These are phyloP conservation scores for Linum lewisii DNA, from an alignment of 345 rosid genomes.

Conservation along the genomic window DNA sequence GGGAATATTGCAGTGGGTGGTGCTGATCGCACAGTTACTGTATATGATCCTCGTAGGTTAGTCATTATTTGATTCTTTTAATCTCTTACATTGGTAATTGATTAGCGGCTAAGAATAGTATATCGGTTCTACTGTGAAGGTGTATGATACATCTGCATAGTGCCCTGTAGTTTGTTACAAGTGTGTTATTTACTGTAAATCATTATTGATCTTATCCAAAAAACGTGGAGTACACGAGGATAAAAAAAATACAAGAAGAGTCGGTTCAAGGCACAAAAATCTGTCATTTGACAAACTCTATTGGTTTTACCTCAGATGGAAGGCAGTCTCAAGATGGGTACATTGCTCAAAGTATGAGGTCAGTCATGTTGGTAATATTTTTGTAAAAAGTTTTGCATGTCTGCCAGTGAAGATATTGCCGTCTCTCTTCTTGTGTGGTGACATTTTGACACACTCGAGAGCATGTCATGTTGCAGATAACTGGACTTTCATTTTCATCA, in stretches of 20 bases:
- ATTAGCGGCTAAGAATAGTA: not conserved
- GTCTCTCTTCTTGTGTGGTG: constrained; percentile 9
- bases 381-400: not conserved
- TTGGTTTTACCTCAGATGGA: constrained; percentile 32
- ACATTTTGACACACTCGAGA: not conserved
- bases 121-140: too few species aligned
- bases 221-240: too few species aligned
- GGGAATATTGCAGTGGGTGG: constrained; percentile 58
- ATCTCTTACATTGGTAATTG: not conserved
- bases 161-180: too few species aligned
- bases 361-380: constrained; percentile 4
- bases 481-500: constrained; percentile 61
- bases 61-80: constrained; percentile 1
- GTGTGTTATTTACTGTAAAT: too few species aligned
- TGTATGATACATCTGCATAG: too few species aligned
- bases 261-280: too few species aligned
- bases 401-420: not conserved
- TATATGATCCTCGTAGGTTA: constrained; percentile 76
- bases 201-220: too few species aligned
- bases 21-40: constrained; percentile 53
- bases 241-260: too few species aligned
- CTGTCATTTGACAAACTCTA: too few species aligned
- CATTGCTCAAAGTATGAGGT: constrained; percentile 71
- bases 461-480: constrained; percentile 31
- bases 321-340: constrained; percentile 48